Conservation (phyloP, 1,284 basidiomycete species). For the Macrocybe sp. region DNA sequence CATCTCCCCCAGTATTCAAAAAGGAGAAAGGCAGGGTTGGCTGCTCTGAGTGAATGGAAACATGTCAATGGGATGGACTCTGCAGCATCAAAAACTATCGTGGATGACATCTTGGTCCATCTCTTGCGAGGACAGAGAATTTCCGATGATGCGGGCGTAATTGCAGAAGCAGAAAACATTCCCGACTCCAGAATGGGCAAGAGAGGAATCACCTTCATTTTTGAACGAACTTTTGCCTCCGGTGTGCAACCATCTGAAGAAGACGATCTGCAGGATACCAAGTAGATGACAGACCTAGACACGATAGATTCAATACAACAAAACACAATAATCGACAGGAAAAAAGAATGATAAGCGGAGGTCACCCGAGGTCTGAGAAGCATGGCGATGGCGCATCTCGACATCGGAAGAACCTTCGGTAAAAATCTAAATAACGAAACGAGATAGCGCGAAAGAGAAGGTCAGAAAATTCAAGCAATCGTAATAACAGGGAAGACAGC, state of each 20-base stretch:
- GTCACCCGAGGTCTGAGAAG: no score
- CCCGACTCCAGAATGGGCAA: not conserved
- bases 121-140: conserved; percentile 53
- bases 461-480: no score
- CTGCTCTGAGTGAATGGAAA: conserved; percentile 83
- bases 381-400: no score
- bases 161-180: not conserved
- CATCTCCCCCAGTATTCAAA: conserved; percentile 48
- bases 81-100: conserved; percentile 22
- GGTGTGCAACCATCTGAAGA: not conserved
- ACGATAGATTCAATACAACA: not conserved
- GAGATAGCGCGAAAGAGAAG: no score
- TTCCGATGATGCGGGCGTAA: conserved; percentile 2
- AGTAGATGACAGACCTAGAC: no score
- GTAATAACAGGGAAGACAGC: not conserved
- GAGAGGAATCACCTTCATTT: not conserved
- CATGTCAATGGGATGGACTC: conserved; percentile 71
- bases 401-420: no score
- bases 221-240: not conserved
- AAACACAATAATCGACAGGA: no score
- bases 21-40: conserved; percentile 75
- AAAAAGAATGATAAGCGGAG: no score
- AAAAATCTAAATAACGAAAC: no score
- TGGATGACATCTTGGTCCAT: conserved; percentile 54
- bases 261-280: no score